Conservation (phyloP, 495 filamentous ascomycete genomes). For the Trichoderma asperelloides region DNA sequence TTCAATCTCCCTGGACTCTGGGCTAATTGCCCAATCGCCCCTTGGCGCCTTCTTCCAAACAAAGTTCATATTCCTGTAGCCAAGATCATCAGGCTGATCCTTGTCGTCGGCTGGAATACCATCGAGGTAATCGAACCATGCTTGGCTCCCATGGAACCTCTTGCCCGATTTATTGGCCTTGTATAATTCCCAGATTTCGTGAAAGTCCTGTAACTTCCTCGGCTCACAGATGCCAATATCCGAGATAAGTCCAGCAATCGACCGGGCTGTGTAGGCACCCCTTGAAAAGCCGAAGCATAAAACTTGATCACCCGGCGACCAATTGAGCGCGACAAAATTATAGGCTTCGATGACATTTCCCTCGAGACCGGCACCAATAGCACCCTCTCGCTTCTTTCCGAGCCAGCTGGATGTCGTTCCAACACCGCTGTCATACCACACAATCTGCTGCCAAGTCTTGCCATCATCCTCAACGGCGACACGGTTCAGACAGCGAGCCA, state of each 20-base stretch:
- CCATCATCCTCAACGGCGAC: conserved; percentile 18
- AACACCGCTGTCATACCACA: conserved; percentile 49
- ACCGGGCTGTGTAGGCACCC: conserved; percentile 54
- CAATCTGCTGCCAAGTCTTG: conserved; percentile 35
- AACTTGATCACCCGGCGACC: conserved; percentile 49
- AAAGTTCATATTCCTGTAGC: no score
- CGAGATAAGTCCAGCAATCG: conserved; percentile 44
- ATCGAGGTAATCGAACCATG: conserved; percentile 14
- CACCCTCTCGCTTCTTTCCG: conserved; percentile 11
- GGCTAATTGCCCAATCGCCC: conserved; percentile 1
- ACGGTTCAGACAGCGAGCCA: conserved; percentile 19
- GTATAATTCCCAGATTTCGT: conserved; percentile 22
- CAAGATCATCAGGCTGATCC: no score
- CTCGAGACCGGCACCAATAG: conserved; percentile 30
- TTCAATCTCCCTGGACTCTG: conserved; percentile 31
- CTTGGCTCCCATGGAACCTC: conserved; percentile 15
- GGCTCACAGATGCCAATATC: conserved; percentile 35
- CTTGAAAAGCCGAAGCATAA: conserved; percentile 57
- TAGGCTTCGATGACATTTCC: conserved; percentile 49
- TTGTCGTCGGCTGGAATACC: no score
- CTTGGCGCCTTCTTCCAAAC: neutral
- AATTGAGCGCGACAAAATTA: conserved; percentile 52
- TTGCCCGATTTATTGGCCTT: conserved; percentile 15
- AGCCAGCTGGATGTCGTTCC: conserved; percentile 28
- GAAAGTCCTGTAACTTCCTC: conserved; percentile 24